These are phyloP conservation scores for Panaeolus papilionaceus DNA, from an alignment of 768 basidiomycete species.

Conservation along the genomic window DNA sequence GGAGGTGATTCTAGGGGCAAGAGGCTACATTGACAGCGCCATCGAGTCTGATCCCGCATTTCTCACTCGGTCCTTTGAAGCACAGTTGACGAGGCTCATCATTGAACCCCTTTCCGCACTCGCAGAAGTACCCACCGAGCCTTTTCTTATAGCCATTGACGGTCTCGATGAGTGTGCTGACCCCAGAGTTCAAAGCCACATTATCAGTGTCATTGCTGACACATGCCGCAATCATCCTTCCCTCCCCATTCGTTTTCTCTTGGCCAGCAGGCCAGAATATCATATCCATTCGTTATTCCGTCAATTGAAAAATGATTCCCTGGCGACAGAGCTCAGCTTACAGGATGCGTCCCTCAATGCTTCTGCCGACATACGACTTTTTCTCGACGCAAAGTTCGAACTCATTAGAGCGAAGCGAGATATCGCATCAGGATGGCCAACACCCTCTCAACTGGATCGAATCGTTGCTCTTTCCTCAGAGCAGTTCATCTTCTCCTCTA, in stretches of 20 bases:
- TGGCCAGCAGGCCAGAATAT: conserved; percentile 22
- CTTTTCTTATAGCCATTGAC: conserved; percentile 20
- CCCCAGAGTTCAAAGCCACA: neutral
- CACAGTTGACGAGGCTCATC: conserved; percentile 18
- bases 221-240: neutral
- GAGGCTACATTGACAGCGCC: conserved; percentile 1
- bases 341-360: neutral
- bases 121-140: neutral
- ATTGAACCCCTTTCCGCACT: conserved; percentile 13
- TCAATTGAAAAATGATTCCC: no score
- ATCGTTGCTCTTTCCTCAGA: conserved; percentile 25
- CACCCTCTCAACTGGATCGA: neutral
- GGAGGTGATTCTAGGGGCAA: conserved; percentile 9
- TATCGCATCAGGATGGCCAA: neutral
- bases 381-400: neutral
- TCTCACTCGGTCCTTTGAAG: conserved; percentile 14
- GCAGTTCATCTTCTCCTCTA: conserved; percentile 32
- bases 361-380: neutral
- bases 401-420: neutral
- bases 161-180: conserved; percentile 23
- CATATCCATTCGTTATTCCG: conserved; percentile 14
- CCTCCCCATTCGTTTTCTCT: conserved; percentile 16
- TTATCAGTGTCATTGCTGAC: conserved; percentile 13
- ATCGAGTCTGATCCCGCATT: conserved; percentile 16
- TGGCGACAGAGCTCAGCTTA: neutral